These are phyloP conservation scores for Tephrocybe sp. DNA, from an alignment of 768 basidiomycete species.

Conservation along the genomic window DNA sequence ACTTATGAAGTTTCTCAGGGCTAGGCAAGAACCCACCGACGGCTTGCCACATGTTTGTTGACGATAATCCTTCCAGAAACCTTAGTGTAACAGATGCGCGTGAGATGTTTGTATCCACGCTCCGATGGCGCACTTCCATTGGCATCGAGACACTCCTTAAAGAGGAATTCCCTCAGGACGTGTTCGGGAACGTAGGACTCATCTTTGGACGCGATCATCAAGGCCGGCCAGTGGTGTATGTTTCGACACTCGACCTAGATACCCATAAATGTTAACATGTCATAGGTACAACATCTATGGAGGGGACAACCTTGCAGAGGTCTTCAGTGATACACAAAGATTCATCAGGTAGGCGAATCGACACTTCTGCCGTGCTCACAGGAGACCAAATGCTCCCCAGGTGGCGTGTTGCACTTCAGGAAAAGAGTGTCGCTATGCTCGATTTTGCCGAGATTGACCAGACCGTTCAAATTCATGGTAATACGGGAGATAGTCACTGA, in stretches of 20 bases:
- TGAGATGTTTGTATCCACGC: constrained; percentile 66
- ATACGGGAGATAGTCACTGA: no score
- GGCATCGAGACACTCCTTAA: constrained; percentile 57
- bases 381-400: constrained; percentile 31
- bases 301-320: constrained; percentile 61
- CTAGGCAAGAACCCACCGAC: constrained; percentile 45
- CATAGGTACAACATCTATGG: constrained; percentile 80
- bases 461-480: constrained; percentile 73
- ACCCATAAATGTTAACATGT: no score
- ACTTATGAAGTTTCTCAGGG: constrained; percentile 80
- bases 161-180: constrained; percentile 60
- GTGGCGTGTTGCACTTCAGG: constrained; percentile 82
- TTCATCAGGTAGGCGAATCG: constrained; percentile 62
- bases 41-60: background rate
- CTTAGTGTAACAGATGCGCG: constrained; percentile 53
- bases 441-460: constrained; percentile 77
- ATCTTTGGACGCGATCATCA: constrained; percentile 71
- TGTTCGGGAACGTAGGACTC: constrained; percentile 65
- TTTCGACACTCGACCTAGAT: constrained; percentile 8
- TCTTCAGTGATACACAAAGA: constrained; percentile 75
- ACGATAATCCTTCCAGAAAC: constrained; percentile 34
- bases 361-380: background rate
- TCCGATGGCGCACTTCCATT: constrained; percentile 72
- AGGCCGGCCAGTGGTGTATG: constrained; percentile 68
- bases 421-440: constrained; percentile 57